phyloP scores from a whole-genome alignment of 805 yeast genomes.

The Wickerhamomyces xylosicus region DNA sequence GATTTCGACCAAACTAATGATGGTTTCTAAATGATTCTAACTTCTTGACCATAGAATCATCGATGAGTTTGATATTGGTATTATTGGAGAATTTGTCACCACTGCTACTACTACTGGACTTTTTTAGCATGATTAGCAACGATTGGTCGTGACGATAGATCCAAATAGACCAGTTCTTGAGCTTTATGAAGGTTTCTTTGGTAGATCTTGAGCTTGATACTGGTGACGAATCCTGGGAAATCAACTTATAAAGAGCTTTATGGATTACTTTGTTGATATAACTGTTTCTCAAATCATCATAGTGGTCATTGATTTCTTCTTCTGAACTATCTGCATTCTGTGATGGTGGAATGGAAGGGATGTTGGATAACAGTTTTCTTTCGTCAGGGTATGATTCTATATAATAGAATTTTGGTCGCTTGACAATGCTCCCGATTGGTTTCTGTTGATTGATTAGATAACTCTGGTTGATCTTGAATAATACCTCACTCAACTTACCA shows the following conservation, averaged over 20 bases:
- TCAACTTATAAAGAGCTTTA: not conserved
- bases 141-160: not conserved
- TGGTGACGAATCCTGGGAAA: no score
- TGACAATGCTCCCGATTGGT: not conserved
- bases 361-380: not conserved
- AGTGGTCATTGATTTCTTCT: no score
- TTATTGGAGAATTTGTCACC: not conserved
- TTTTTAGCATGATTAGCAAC: not conserved
- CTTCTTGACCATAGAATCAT: not conserved
- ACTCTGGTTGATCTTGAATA: not conserved
- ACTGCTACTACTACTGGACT: not conserved
- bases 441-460: not conserved
- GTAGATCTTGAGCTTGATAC: not conserved
- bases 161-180: not conserved
- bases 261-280: not conserved
- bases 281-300: not conserved
- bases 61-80: not conserved
- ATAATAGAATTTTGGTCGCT: not conserved
- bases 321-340: no score
- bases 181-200: not conserved
- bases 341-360: not conserved
- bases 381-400: not conserved
- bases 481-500: slow-evolving; percentile 1
- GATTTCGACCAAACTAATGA: no score
- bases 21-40: not conserved